Base-by-base conservation (phyloP, 352 stramenopile species). In the Phytopythium ostracodes region DNA sequence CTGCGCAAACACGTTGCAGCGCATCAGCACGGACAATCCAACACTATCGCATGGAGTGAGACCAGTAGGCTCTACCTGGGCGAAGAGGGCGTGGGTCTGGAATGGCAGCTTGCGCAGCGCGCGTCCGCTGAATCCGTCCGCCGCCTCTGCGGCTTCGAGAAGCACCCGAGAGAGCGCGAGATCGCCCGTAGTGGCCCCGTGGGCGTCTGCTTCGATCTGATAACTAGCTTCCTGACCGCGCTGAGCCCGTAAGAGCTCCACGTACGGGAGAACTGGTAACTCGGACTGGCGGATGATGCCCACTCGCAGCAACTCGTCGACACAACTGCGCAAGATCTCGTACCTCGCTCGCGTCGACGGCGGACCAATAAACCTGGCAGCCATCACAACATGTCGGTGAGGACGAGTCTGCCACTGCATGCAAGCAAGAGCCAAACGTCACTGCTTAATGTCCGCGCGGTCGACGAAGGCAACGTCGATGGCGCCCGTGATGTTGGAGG, bases 381-480 rank as follows among this genome's bases (percentile, higher is more conserved):
- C 24, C 12, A 7, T 10, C 12, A 22, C 9, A 35, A 12, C 18
- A n/a, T 3, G 22, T 35, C 24, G 29, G 24, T 54, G 11, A 36
- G 14, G n/a, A n/a, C n/a, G n/a, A n/a, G n/a, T n/a, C n/a, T n/a
- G n/a, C n/a, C n/a, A n/a, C n/a, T n/a, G n/a, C n/a, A n/a, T n/a
- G n/a, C n/a, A n/a, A n/a, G n/a, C n/a, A n/a, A 58, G 73, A n/a
- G 7, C 29, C 40, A 11, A 24, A 78, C 81, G 76, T 85, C n/a
- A 96, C 69, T 96, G 75, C 46, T 97, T 97, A 56, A 97, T 87
- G 62, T 98, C 94, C n/a, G 89, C 91, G 38, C 94, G 79, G 61
- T 98, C 92, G 15, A 98, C 74, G 70, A 98, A 98, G 1, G 94
- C 94, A 7, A 90, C 68, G 63, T 98, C 94, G 31, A 98, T 96